These are phyloP conservation scores for Elongisporangium prolatum DNA, from an alignment of 352 stramenopile species.

Conservation along the genomic window DNA sequence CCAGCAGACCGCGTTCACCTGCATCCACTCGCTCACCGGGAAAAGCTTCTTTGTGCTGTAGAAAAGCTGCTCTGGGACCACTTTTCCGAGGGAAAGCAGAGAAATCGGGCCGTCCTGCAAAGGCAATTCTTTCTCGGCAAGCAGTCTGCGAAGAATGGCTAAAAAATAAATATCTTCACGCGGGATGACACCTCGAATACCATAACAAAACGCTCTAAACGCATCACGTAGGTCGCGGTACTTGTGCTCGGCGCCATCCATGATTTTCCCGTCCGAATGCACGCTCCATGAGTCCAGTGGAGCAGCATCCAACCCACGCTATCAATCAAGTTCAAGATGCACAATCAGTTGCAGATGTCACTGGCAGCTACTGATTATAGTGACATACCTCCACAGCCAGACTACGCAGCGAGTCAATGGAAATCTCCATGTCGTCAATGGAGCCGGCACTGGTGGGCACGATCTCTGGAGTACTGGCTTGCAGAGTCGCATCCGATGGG, in stretches of 20 bases:
- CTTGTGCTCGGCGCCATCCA: conserved; percentile 30
- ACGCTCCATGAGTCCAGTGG: conserved; percentile 32
- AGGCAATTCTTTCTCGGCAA: conserved; percentile 50
- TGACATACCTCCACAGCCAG: conserved; percentile 20
- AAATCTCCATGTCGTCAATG: conserved; percentile 25
- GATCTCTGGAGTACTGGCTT: not conserved
- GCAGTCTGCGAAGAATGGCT: conserved; percentile 45
- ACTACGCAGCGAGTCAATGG: conserved; percentile 21
- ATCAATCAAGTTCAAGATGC: not conserved
- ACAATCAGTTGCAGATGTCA: not conserved
- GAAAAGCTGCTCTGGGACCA: conserved; percentile 60
- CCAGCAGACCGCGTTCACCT: not conserved
- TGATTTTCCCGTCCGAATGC: conserved; percentile 34
- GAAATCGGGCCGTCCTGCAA: conserved; percentile 69
- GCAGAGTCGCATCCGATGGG: conserved; percentile 1
- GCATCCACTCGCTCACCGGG: conserved; percentile 25
- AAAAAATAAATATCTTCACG: conserved; percentile 74
- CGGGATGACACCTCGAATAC: conserved; percentile 29
- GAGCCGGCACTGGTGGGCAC: conserved; percentile 8
- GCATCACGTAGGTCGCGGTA: conserved; percentile 49
- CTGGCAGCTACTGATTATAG: not conserved
- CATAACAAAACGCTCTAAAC: conserved; percentile 32
- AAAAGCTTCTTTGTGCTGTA: conserved; percentile 79
- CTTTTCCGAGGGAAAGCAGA: conserved; percentile 37
- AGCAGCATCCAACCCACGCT: conserved; percentile 32